A percentile compares a stretch with the other conserved stretches of the same genome.
phyloP scores from a whole-genome alignment of 148 eudicot genomes.

The Camellia sinensis region DNA sequence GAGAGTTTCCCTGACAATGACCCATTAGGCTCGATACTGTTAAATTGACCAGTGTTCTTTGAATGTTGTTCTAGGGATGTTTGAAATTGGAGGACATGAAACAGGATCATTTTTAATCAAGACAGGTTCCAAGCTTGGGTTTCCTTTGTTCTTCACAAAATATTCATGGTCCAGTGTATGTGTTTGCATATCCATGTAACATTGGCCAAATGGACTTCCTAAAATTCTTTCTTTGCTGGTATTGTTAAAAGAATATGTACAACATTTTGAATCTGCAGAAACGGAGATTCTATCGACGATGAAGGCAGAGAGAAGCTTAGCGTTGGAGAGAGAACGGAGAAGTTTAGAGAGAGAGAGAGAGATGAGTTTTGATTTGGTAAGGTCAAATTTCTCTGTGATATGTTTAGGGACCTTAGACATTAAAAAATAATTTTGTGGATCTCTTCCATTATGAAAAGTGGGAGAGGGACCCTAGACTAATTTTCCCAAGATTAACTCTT shows the following conservation, averaged over 20 bases:
- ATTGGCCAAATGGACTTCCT: neutral
- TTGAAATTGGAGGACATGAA: neutral
- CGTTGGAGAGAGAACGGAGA: too few relatives aligned
- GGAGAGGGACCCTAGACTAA: too few relatives aligned
- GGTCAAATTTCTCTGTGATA: too few relatives aligned
- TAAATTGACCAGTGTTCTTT: neutral
- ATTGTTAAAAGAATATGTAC: slow-evolving; percentile 12
- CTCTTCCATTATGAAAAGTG: too few relatives aligned
- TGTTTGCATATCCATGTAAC: neutral
- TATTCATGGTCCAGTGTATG: neutral
- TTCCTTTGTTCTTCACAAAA: neutral
- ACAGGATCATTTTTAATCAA: neutral
- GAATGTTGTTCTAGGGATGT: neutral
- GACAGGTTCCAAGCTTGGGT: neutral
- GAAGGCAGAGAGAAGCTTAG: too few relatives aligned
- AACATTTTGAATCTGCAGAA: neutral
- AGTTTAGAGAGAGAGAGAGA: too few relatives aligned
- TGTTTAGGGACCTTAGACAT: too few relatives aligned
- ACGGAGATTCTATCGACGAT: too few relatives aligned
- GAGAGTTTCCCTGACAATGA: slow-evolving; percentile 10
- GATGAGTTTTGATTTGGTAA: too few relatives aligned
- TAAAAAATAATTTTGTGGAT: too few relatives aligned
- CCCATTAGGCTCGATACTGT: slow-evolving; percentile 20
- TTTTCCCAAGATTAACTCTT: too few relatives aligned
- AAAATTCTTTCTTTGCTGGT: neutral